A percentile compares a stretch with the other conserved stretches of the same genome.
These are phyloP conservation scores for Phoenix dactylifera DNA, from an alignment of 176 grass and related monocot species.

Conservation along the genomic window DNA sequence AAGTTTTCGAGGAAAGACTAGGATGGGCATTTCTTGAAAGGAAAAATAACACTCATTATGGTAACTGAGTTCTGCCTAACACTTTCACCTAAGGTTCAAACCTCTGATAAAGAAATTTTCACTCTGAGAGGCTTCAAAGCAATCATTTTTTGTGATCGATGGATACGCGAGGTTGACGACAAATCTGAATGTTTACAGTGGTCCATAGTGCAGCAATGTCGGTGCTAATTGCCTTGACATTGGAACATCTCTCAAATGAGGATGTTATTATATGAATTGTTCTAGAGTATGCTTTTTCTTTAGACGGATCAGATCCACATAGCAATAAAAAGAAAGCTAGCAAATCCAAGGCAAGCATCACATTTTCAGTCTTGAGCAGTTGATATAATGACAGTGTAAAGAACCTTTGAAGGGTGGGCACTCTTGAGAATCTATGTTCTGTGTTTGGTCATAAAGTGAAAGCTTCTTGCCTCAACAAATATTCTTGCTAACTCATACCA, in stretches of 20 bases:
- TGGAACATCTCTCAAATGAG: too few relatives aligned
- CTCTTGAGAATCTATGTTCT: not conserved
- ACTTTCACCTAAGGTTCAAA: slow-evolving; percentile 35
- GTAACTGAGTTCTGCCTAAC: slow-evolving; percentile 40
- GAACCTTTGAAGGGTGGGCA: slow-evolving; percentile 6
- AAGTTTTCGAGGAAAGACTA: slow-evolving; percentile 5
- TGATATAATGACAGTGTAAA: slow-evolving; percentile 5
- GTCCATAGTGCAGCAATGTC: not conserved
- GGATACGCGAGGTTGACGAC: slow-evolving; percentile 36
- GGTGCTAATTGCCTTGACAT: too few relatives aligned
- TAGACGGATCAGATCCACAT: not conserved
- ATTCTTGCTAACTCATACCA: too few relatives aligned
- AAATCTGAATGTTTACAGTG: slow-evolving; percentile 15
- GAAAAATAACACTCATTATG: slow-evolving; percentile 12
- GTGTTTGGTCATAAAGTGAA: slow-evolving; percentile 8
- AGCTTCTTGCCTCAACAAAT: not conserved
- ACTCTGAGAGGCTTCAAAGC: slow-evolving; percentile 47
- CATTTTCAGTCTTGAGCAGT: not conserved
- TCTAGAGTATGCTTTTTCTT: slow-evolving; percentile 1
- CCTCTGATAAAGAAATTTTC: slow-evolving; percentile 47
- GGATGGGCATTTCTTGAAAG: not conserved
- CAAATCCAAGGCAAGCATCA: slow-evolving; percentile 1
- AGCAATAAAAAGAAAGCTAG: not conserved
- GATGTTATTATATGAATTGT: too few relatives aligned
- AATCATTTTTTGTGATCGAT: slow-evolving; percentile 63